Base-by-base conservation (phyloP, 305 asterid genomes). In the Fraxinus angustifolia region DNA sequence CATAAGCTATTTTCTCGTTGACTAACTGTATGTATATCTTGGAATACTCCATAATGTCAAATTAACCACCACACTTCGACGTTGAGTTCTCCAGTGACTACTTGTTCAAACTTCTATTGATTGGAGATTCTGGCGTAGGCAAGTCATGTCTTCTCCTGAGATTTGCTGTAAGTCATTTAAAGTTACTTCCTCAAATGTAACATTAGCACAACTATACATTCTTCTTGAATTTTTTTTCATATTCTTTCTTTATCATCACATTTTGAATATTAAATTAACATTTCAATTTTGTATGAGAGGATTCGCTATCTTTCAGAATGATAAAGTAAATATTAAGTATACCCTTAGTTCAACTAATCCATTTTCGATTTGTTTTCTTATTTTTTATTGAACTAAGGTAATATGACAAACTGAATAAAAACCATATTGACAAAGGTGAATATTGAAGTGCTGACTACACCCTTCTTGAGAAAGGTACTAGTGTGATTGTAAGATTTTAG, bases 91-190 rank as follows among this genome's bases (percentile, higher is more conserved):
- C 58, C 88, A 87, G 89, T 79, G 90, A 87, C 78, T 87, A 87
- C 85, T 75, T 87, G 86, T 87, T 87, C 84, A 87, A 87, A 56
- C 89, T 87, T 74, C 86, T 87, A 50, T 75, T 87, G 78, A 84
- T 87, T 75, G 90, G 90, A 80, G 90, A 87, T 83, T 87, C 90
- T 19, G 89, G 89, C 4, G 90, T 87, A 74, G 90, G 90, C 78
- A 87, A 87, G 88, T 87, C 90, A 30, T 84, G 90, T 80, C 88
- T 87, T 80, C 90, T 87, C 73, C 82, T 87, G 79, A 82, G 90
- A 84, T 87, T 84, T 82, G 86, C 90, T 82, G 89, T 87, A 84
- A 84, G 89, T 31, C 50, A 56, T 70, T 36, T 17, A 28, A 65
- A 48, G 26, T 53, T 45, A 53, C 50, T 74, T 78, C 5, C 82